Percentiles rank a stretch among this genome's conserved stretches.
These are phyloP conservation scores for Acanthochlamys bracteata DNA, from an alignment of 106 monocot species.

Conservation along the genomic window DNA sequence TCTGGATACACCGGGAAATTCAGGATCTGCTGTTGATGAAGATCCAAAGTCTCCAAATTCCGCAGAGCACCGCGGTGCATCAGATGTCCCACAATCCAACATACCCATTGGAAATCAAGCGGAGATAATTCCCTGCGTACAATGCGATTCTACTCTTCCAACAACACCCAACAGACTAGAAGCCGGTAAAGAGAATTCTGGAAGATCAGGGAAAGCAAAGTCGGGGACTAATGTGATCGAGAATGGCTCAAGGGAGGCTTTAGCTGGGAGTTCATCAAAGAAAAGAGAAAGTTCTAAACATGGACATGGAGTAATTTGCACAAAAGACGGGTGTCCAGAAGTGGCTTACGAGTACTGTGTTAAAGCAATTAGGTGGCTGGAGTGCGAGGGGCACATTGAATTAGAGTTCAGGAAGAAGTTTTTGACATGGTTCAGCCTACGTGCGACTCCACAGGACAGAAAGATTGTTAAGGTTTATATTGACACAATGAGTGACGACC, in stretches of 20 bases:
- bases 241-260: slow-evolving; percentile 15
- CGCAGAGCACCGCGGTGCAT: slow-evolving; percentile 13
- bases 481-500: slow-evolving; percentile 75
- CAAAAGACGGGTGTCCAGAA: slow-evolving; percentile 25
- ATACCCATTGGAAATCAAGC: slow-evolving; percentile 15
- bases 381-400: slow-evolving; percentile 46
- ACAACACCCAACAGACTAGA: slow-evolving; percentile 33
- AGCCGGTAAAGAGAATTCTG: slow-evolving; percentile 27
- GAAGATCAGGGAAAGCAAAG: slow-evolving; percentile 13
- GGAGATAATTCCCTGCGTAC: slow-evolving; percentile 13
- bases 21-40: slow-evolving; percentile 43
- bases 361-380: slow-evolving; percentile 58
- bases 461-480: slow-evolving; percentile 68
- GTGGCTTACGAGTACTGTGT: slow-evolving; percentile 59
- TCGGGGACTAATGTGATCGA: slow-evolving; percentile 1
- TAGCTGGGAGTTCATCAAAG: slow-evolving; percentile 31
- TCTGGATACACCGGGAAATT: slow-evolving; percentile 24
- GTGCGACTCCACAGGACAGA: slow-evolving; percentile 57
- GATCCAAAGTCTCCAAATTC: slow-evolving; percentile 40
- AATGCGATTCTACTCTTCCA: slow-evolving; percentile 17
- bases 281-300: slow-evolving; percentile 9
- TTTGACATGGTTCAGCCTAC: slow-evolving; percentile 46
- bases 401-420: slow-evolving; percentile 43
- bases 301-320: slow-evolving; percentile 12
- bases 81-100: slow-evolving; percentile 22